A percentile compares a stretch with the other conserved stretches of the same genome.
These are phyloP conservation scores for Labyrinthula sp. DNA, from an alignment of 352 stramenopile species.

Conservation along the genomic window DNA sequence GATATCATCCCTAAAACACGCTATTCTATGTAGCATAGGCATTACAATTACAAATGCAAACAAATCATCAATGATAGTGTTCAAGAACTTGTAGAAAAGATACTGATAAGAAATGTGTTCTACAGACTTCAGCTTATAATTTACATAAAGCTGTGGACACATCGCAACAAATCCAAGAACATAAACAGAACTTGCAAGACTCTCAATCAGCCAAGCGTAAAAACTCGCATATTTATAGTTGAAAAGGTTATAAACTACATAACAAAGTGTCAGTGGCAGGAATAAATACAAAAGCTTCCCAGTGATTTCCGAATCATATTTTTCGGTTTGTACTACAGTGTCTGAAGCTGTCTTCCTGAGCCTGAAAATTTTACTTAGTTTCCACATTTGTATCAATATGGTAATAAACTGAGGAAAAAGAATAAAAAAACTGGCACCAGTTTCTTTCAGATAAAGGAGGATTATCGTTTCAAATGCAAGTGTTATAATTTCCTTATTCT, in stretches of 20 bases:
- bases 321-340: not conserved
- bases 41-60: constrained; percentile 93
- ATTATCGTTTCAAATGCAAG: constrained; percentile 15
- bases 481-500: constrained; percentile 2
- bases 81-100: constrained; percentile 92
- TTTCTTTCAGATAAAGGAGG: constrained; percentile 12
- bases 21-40: constrained; percentile 88
- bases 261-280: constrained; percentile 63
- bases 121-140: constrained; percentile 88
- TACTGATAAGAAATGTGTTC: constrained; percentile 77
- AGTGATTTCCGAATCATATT: constrained; percentile 32
- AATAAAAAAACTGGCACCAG: constrained; percentile 22
- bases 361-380: constrained; percentile 10
- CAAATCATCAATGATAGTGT: constrained; percentile 91
- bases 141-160: constrained; percentile 91
- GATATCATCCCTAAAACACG: constrained; percentile 93
- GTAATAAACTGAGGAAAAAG: constrained; percentile 1
- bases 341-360: constrained; percentile 1
- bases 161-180: constrained; percentile 98
- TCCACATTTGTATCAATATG: constrained; percentile 20
- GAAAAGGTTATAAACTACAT: constrained; percentile 74
- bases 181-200: constrained; percentile 88
- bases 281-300: constrained; percentile 42
- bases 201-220: constrained; percentile 90
- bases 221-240: constrained; percentile 77